phyloP scores from a whole-genome alignment of 129 eudicot species.

The Artemisia tridentata region DNA sequence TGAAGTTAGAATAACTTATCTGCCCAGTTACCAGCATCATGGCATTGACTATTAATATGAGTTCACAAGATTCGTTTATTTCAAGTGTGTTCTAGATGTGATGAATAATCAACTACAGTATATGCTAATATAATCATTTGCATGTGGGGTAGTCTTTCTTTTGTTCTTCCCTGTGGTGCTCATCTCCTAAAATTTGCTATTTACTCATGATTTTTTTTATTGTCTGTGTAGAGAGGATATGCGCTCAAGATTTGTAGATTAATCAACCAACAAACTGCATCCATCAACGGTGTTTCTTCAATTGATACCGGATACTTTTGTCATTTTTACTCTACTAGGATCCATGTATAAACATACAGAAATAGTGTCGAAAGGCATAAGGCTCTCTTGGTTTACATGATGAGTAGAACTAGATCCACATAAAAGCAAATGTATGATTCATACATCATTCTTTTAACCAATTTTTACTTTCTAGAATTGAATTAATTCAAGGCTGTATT shows the following conservation, averaged over 20 bases:
- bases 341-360: constrained; percentile 37
- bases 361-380: constrained; percentile 25
- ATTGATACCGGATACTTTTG: constrained; percentile 22
- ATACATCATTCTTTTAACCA: constrained; percentile 44
- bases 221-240: constrained; percentile 64
- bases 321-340: constrained; percentile 18
- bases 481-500: constrained; percentile 24
- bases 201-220: constrained; percentile 11
- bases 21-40: not conserved
- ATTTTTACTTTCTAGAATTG: constrained; percentile 34
- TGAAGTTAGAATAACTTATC: not conserved
- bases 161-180: not conserved
- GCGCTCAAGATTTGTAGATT: constrained; percentile 53
- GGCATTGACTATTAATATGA: not conserved
- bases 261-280: constrained; percentile 15
- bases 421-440: constrained; percentile 28
- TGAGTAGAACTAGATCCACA: constrained; percentile 33
- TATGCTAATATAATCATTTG: not conserved
- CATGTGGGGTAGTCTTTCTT: not conserved
- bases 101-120: not conserved
- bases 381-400: constrained; percentile 33
- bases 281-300: constrained; percentile 17
- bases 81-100: not conserved
- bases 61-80: constrained; percentile 3
- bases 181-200: constrained; percentile 5